Evolutionary conservation across 495 filamentous ascomycete species (phyloP).

Genomic region (Hypoxylon cercidicola): DNA sequence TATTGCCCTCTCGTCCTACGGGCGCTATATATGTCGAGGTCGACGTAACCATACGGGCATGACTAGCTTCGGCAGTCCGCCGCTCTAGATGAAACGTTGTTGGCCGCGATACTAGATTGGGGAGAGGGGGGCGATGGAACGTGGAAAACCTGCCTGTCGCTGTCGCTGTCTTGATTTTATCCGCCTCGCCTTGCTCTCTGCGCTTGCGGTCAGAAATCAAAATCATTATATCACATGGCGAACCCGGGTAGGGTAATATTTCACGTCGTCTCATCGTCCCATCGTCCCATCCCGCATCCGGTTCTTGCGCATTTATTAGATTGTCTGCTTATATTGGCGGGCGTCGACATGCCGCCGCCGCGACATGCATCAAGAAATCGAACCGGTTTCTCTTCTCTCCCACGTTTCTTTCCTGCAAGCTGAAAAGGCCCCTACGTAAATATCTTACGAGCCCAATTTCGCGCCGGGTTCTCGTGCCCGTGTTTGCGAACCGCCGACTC

Average conservation of each 20-base stretch:
- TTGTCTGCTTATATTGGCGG: slow-evolving; percentile 32
- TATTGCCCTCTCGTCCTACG: background rate
- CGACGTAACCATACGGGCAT: slow-evolving; percentile 17
- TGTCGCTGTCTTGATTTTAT: slow-evolving; percentile 19
- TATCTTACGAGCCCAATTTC: no score
- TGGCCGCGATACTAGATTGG: slow-evolving; percentile 27
- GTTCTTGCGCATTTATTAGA: slow-evolving; percentile 1
- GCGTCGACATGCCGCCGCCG: slow-evolving; percentile 31
- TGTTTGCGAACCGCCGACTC: no score
- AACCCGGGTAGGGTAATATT: background rate
- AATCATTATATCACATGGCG: no score
- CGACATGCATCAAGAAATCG: background rate
- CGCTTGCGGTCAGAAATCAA: no score
- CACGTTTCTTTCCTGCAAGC: no score
- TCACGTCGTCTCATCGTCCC: background rate
- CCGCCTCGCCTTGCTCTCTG: slow-evolving; percentile 22
- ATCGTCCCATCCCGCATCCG: background rate
- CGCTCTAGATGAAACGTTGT: slow-evolving; percentile 31
- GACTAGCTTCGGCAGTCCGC: slow-evolving; percentile 18
- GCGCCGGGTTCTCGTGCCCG: no score
- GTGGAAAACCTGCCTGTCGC: background rate
- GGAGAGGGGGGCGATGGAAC: slow-evolving; percentile 6
- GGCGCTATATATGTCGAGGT: slow-evolving; percentile 1
- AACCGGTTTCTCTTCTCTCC: no score
- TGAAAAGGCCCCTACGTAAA: no score